phyloP scores from a whole-genome alignment of 1,284 basidiomycete genomes.

The Rhodotorula mucilaginosa region DNA sequence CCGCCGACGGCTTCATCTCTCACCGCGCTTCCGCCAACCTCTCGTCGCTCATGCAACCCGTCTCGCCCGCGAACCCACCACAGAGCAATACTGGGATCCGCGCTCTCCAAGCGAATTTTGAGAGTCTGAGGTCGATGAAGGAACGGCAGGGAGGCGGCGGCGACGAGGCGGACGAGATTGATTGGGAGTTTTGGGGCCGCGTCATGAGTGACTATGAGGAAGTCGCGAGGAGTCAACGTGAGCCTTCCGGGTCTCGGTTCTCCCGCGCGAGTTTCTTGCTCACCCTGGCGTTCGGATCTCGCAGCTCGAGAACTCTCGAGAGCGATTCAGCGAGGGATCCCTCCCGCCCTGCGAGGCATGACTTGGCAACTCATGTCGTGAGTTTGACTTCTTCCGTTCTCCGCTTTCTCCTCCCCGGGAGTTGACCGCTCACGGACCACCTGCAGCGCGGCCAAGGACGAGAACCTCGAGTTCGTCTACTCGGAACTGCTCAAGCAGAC shows the following conservation, averaged over 20 bases:
- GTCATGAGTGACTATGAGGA: slow-evolving; percentile 91
- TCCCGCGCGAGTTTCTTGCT: too few relatives aligned
- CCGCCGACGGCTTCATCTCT: slow-evolving; percentile 19
- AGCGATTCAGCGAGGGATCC: slow-evolving; percentile 91
- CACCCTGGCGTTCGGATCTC: background rate
- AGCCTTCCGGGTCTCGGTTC: slow-evolving; percentile 4
- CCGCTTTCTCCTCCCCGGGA: slow-evolving; percentile 9
- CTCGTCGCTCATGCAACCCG: background rate
- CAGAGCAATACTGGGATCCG: background rate
- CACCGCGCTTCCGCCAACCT: slow-evolving; percentile 9
- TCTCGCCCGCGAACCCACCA: background rate
- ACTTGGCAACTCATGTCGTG: slow-evolving; percentile 95
- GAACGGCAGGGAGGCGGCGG: background rate
- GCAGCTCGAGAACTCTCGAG: slow-evolving; percentile 70
- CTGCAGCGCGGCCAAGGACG: slow-evolving; percentile 77
- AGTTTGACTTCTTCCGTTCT: background rate
- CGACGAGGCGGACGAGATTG: slow-evolving; percentile 15
- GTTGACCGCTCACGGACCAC: slow-evolving; percentile 45
- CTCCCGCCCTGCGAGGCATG: slow-evolving; percentile 80
- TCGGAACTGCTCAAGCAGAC: slow-evolving; percentile 75
- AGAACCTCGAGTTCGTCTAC: slow-evolving; percentile 80
- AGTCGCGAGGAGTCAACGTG: slow-evolving; percentile 67
- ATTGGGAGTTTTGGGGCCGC: slow-evolving; percentile 80
- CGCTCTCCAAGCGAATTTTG: slow-evolving; percentile 4
- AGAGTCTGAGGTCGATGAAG: background rate